phyloP scores from a whole-genome alignment of 352 stramenopile genomes.

The Globisporangium echinulatum region DNA sequence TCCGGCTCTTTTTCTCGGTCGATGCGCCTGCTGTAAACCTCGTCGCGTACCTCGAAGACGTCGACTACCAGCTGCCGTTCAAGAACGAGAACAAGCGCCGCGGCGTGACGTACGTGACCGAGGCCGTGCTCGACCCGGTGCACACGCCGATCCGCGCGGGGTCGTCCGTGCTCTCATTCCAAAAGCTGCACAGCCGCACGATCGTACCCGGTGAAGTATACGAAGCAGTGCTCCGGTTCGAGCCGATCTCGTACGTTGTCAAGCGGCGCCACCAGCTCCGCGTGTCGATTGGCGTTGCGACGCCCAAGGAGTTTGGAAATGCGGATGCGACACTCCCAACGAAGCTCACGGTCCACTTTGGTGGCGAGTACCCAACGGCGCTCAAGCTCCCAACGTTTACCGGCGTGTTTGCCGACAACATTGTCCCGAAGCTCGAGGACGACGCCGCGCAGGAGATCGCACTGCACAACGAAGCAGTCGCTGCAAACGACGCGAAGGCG shows the following conservation, averaged over 20 bases:
- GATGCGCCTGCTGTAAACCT: slow-evolving; percentile 58
- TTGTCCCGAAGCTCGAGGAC: slow-evolving; percentile 34
- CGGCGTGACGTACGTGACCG: slow-evolving; percentile 77
- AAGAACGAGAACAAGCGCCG: slow-evolving; percentile 75
- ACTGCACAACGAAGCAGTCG: too few species aligned
- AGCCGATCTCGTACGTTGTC: slow-evolving; percentile 71
- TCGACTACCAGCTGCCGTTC: slow-evolving; percentile 65
- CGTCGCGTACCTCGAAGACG: slow-evolving; percentile 71
- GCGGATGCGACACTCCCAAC: slow-evolving; percentile 42
- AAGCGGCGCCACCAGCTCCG: slow-evolving; percentile 75
- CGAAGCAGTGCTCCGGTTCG: slow-evolving; percentile 70
- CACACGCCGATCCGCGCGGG: slow-evolving; percentile 54
- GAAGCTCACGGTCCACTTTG: slow-evolving; percentile 71
- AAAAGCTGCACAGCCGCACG: slow-evolving; percentile 43
- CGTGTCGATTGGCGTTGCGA: slow-evolving; percentile 55
- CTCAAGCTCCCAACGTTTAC: slow-evolving; percentile 58
- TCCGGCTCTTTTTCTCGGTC: slow-evolving; percentile 79
- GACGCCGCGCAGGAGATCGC: slow-evolving; percentile 19
- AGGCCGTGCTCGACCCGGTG: slow-evolving; percentile 65
- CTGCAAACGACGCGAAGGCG: not conserved
- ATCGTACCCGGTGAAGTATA: slow-evolving; percentile 64
- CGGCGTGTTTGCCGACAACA: slow-evolving; percentile 53
- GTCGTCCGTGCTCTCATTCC: slow-evolving; percentile 65
- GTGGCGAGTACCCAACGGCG: slow-evolving; percentile 58
- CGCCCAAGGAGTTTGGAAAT: slow-evolving; percentile 48